These are phyloP conservation scores for Aphanomyces invadans DNA, from an alignment of 352 stramenopile species.

Conservation along the genomic window DNA sequence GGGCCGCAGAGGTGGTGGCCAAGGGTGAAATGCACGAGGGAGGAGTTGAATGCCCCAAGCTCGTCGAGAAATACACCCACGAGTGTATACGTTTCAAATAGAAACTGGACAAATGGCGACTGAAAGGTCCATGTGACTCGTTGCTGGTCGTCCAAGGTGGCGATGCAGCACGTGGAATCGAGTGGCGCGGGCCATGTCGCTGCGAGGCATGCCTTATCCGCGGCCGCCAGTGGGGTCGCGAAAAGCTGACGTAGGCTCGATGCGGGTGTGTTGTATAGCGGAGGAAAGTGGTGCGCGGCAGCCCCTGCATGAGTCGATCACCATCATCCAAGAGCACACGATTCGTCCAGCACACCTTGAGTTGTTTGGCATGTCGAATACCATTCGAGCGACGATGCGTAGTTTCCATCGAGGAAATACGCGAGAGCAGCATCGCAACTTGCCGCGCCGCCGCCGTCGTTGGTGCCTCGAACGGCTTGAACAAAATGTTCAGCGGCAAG, in stretches of 20 bases:
- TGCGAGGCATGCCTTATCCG: neutral
- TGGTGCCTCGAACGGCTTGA: too few species aligned
- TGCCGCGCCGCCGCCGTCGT: neutral
- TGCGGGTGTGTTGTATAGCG: neutral
- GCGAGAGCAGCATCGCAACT: neutral
- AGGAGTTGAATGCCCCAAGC: constrained; percentile 40
- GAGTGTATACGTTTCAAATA: constrained; percentile 40
- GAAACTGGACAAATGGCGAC: constrained; percentile 40
- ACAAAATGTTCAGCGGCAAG: neutral
- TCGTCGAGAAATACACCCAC: constrained; percentile 67
- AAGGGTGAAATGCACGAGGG: constrained; percentile 36
- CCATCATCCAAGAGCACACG: neutral
- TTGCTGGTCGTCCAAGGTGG: neutral
- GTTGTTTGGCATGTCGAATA: neutral
- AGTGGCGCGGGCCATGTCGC: neutral
- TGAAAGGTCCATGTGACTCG: neutral
- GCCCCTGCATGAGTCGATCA: too few species aligned
- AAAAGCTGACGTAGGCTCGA: constrained; percentile 10
- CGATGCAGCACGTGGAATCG: neutral
- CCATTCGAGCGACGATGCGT: neutral
- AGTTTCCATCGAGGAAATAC: constrained; percentile 2
- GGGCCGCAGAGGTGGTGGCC: constrained; percentile 36
- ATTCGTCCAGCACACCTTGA: neutral
- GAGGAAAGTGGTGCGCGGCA: neutral
- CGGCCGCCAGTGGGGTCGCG: neutral